Evolutionary conservation across 208 protist species (phyloP).

Genomic region (Crithidia expoeki): DNA sequence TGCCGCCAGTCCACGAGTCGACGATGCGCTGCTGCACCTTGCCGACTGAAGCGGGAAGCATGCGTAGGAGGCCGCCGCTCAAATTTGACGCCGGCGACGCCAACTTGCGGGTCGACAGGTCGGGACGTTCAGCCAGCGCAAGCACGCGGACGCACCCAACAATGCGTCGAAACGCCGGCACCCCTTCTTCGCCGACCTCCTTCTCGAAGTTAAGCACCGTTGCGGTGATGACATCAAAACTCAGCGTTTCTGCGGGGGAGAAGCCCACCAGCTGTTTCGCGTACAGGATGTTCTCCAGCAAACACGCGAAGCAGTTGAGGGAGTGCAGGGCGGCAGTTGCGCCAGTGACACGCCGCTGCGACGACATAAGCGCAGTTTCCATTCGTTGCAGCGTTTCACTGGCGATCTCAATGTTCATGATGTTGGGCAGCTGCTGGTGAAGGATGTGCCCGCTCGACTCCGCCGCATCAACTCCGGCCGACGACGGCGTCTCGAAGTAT

Average conservation of each 20-base stretch:
- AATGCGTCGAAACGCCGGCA: constrained; percentile 26
- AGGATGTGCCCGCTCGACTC: constrained; percentile 27
- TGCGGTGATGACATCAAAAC: constrained; percentile 39
- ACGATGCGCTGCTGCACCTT: constrained; percentile 34
- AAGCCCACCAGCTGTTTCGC: constrained; percentile 40
- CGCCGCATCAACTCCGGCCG: constrained; percentile 27
- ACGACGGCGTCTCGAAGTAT: constrained; percentile 24
- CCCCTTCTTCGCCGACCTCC: constrained; percentile 21
- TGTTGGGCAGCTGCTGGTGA: constrained; percentile 34
- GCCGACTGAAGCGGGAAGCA: constrained; percentile 34
- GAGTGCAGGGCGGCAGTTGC: constrained; percentile 16
- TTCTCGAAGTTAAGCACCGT: constrained; percentile 39
- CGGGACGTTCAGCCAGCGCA: constrained; percentile 29
- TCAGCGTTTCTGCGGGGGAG: constrained; percentile 35
- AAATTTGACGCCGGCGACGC: constrained; percentile 5
- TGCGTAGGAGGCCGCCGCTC: constrained; percentile 25
- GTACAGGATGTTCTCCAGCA: constrained; percentile 45
- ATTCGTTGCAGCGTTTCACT: constrained; percentile 22
- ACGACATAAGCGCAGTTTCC: constrained; percentile 21
- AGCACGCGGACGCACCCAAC: constrained; percentile 31
- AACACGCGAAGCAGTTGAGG: constrained; percentile 35
- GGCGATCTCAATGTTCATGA: constrained; percentile 18
- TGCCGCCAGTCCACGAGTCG: constrained; percentile 13
- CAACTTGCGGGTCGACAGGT: constrained; percentile 6
- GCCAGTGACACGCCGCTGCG: constrained; percentile 18